These are phyloP conservation scores for Tetradesmus obliquus DNA, from an alignment of 139 green algal genomes.

Conservation along the genomic window DNA sequence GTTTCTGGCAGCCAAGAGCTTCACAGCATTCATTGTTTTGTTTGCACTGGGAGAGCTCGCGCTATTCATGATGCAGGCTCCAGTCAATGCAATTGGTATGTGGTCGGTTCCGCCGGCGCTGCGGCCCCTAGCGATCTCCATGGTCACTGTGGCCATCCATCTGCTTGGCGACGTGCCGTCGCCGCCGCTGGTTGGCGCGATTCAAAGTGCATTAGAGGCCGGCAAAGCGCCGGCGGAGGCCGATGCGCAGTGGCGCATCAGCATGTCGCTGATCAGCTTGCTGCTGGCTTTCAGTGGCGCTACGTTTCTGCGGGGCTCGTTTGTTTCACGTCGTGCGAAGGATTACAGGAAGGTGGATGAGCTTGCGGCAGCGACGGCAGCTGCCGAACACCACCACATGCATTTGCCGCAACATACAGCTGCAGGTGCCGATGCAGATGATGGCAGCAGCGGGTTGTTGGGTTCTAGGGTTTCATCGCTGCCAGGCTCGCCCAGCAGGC, in stretches of 20 bases:
- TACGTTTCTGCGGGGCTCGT: slow-evolving; percentile 51
- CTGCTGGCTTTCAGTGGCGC: slow-evolving; percentile 57
- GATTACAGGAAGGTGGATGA: slow-evolving; percentile 50
- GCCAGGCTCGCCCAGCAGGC: neutral
- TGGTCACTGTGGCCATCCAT: slow-evolving; percentile 91
- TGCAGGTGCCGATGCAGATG: neutral
- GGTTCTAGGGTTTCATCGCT: neutral
- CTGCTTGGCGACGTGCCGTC: slow-evolving; percentile 95
- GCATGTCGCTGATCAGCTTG: slow-evolving; percentile 58
- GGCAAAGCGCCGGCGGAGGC: slow-evolving; percentile 44
- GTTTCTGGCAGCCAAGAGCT: slow-evolving; percentile 66
- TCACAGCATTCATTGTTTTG: slow-evolving; percentile 66
- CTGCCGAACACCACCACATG: slow-evolving; percentile 11
- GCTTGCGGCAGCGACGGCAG: slow-evolving; percentile 9
- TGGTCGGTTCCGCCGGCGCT: slow-evolving; percentile 88
- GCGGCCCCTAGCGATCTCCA: slow-evolving; percentile 81
- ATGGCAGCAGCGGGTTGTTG: neutral
- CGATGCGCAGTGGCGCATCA: slow-evolving; percentile 63
- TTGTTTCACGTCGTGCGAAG: slow-evolving; percentile 7
- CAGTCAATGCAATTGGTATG: slow-evolving; percentile 79
- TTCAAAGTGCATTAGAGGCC: slow-evolving; percentile 70
- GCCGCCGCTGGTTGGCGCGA: slow-evolving; percentile 83
- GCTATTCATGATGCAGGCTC: slow-evolving; percentile 81
- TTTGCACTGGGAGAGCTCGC: slow-evolving; percentile 79
- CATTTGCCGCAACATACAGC: neutral